Percentiles rank a stretch among this genome's conserved stretches.
Evolutionary conservation across 805 yeast genomes (phyloP).

Genomic region (Candida fluviatilis): DNA sequence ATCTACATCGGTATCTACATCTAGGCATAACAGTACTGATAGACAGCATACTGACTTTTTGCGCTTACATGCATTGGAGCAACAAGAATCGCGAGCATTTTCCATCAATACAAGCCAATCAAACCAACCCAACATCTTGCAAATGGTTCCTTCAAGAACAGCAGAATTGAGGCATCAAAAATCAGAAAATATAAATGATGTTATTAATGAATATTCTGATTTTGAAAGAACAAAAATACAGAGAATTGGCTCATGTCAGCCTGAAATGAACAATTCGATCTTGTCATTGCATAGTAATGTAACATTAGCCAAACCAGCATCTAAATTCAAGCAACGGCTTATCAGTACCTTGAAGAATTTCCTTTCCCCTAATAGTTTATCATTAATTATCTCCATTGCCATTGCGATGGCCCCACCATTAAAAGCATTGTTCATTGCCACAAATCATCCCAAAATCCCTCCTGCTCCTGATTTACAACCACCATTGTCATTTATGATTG

Average conservation of each 20-base stretch:
- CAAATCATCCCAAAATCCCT: conserved; percentile 40
- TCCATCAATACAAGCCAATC: conserved; percentile 2
- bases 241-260: not conserved
- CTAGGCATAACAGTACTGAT: not conserved
- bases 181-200: conserved; percentile 34
- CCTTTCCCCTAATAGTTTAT: conserved; percentile 65
- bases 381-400: conserved; percentile 60
- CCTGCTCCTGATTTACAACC: conserved; percentile 84
- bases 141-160: conserved; percentile 16
- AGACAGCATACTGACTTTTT: conserved; percentile 21
- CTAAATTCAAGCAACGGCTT: conserved; percentile 6
- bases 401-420: conserved; percentile 87
- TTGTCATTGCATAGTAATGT: not conserved
- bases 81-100: conserved; percentile 8
- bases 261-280: conserved; percentile 15
- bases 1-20: conserved; percentile 1
- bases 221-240: conserved; percentile 27
- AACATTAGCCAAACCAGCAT: not conserved
- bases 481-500: conserved; percentile 81
- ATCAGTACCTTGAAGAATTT: conserved; percentile 43
- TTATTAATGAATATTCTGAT: conserved; percentile 45
- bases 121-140: conserved; percentile 10
- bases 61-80: conserved; percentile 8
- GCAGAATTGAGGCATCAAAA: conserved; percentile 20
- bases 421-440: conserved; percentile 47